Evolutionary conservation across 2,329 filamentous ascomycete genomes (phyloP).

Genomic region (Alternaria ethzedia): DNA sequence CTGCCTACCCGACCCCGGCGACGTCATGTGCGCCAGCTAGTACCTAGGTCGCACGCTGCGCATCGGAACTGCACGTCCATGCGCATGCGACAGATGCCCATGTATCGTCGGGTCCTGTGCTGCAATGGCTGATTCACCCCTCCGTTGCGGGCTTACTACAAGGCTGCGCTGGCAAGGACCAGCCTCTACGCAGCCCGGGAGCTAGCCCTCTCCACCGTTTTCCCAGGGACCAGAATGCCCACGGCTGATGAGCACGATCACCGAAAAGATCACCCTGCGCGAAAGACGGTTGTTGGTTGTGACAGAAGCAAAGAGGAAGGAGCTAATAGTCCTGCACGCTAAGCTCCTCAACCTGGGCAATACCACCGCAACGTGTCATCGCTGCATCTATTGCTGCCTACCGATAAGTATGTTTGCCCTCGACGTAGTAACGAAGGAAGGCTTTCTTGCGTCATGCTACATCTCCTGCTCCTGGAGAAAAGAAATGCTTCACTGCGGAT

Average conservation of each 20-base stretch:
- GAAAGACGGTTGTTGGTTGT: background rate
- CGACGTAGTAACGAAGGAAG: background rate
- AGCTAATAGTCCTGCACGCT: background rate
- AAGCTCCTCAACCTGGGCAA: background rate
- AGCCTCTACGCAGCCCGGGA: slow-evolving; percentile 17
- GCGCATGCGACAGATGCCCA: background rate
- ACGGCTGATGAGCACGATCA: slow-evolving; percentile 9
- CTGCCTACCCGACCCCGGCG: slow-evolving; percentile 1
- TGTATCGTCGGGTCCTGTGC: background rate
- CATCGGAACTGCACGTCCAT: slow-evolving; percentile 7
- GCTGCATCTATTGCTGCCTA: background rate
- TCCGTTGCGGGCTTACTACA: background rate
- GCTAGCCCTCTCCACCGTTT: slow-evolving; percentile 17
- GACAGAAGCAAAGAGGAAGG: background rate
- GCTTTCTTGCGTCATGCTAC: slow-evolving; percentile 7
- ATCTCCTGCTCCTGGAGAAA: background rate
- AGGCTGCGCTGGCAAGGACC: slow-evolving; percentile 21
- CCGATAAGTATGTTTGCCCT: background rate
- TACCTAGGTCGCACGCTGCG: slow-evolving; percentile 2
- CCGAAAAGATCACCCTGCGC: background rate
- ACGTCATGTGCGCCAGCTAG: slow-evolving; percentile 20
- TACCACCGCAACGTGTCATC: background rate
- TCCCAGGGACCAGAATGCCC: slow-evolving; percentile 4
- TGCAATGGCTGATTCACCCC: background rate
- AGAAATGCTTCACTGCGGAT: slow-evolving; percentile 20